Conservation (phyloP, 1,284 basidiomycete genomes). For the Paramarasmius palmivorus region DNA sequence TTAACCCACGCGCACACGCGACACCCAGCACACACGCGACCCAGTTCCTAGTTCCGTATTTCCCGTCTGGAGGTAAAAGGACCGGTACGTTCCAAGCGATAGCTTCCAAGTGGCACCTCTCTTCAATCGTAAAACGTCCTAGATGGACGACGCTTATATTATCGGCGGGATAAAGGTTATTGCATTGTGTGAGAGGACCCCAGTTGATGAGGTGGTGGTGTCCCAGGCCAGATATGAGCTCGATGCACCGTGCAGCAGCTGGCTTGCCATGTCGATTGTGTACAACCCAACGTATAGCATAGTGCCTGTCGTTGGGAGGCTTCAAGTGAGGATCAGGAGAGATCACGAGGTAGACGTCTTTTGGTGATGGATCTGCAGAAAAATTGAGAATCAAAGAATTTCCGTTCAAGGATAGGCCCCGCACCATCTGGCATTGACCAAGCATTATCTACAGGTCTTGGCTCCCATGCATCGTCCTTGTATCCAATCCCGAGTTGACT, state of each 20-base stretch:
- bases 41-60: constrained; percentile 1
- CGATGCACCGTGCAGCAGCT: constrained; percentile 4
- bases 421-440: neutral
- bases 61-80: neutral
- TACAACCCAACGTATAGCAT: neutral
- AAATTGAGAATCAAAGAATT: too few species aligned
- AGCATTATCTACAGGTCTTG: neutral
- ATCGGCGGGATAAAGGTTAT: constrained; percentile 1
- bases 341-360: neutral
- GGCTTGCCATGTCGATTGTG: neutral
- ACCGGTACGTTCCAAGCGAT: constrained; percentile 5
- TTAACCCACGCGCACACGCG: neutral
- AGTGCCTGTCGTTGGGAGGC: neutral
- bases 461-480: neutral
- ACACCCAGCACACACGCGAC: neutral
- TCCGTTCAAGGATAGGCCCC: too few species aligned
- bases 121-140: neutral
- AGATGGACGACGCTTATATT: neutral
- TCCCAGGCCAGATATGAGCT: neutral
- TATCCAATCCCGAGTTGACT: neutral
- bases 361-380: neutral
- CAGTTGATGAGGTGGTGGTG: constrained; percentile 4
- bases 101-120: constrained; percentile 1
- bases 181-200: constrained; percentile 1
- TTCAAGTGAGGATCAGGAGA: neutral